A percentile compares a stretch with the other conserved stretches of the same genome.
Conservation (phyloP, 306 rosid species). For the Purshia tridentata region DNA sequence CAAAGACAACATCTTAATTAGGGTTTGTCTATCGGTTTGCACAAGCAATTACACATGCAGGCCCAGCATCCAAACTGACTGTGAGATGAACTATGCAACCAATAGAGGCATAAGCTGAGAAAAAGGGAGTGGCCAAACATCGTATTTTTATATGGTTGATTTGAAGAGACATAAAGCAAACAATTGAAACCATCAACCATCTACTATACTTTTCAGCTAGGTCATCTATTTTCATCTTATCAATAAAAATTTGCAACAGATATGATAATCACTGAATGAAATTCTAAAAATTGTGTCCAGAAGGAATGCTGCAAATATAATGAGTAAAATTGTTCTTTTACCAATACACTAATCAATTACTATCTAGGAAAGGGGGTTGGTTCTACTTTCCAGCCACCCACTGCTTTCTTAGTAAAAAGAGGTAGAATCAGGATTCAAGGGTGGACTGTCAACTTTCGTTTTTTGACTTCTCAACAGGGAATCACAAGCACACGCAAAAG, state of each 20-base stretch:
- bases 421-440: neutral
- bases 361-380: neutral
- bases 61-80: slow-evolving; percentile 5
- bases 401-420: neutral
- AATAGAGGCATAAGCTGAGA: no score
- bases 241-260: neutral
- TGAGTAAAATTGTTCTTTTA: neutral
- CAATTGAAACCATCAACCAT: slow-evolving; percentile 1
- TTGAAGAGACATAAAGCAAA: neutral
- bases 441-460: neutral
- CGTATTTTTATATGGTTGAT: neutral
- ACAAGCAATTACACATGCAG: neutral
- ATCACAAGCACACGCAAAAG: neutral
- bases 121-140: neutral
- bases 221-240: neutral
- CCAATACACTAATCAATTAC: no score
- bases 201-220: neutral
- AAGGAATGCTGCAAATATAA: neutral
- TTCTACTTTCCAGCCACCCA: neutral
- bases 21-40: slow-evolving; percentile 8
- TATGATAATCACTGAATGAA: neutral
- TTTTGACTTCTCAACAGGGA: slow-evolving; percentile 18
- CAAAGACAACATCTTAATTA: slow-evolving; percentile 19
- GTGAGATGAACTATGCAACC: neutral
- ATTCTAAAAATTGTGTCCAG: neutral